phyloP scores from a whole-genome alignment of 768 basidiomycete species.

The Tricholoma matsutake region DNA sequence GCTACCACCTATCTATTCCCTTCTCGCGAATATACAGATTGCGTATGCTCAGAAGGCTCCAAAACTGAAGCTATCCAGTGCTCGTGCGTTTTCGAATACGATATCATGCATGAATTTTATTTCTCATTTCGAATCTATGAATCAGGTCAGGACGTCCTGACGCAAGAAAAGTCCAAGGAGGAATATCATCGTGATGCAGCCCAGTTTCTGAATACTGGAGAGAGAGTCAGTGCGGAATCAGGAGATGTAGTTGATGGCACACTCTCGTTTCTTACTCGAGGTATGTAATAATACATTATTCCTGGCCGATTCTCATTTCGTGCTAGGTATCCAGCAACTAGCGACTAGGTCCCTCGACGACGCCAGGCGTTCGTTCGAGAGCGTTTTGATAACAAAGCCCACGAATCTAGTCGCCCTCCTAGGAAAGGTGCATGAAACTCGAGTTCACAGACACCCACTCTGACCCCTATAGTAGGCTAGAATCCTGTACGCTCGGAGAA shows the following conservation, averaged over 20 bases:
- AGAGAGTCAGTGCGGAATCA: conserved; percentile 52
- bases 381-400: conserved; percentile 71
- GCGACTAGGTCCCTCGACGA: conserved; percentile 79
- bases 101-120: background rate
- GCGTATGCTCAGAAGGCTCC: conserved; percentile 81
- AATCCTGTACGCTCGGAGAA: conserved; percentile 76
- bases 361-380: conserved; percentile 78
- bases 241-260: conserved; percentile 56
- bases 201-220: conserved; percentile 59
- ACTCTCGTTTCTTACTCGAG: conserved; percentile 63
- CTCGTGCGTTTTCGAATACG: conserved; percentile 52
- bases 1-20: conserved; percentile 70
- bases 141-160: conserved; percentile 64
- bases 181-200: conserved; percentile 71
- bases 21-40: conserved; percentile 85
- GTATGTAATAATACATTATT: conserved; percentile 29
- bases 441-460: background rate
- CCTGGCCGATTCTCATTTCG: background rate
- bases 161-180: conserved; percentile 58
- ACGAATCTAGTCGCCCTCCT: conserved; percentile 85
- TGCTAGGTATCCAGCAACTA: conserved; percentile 75
- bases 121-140: conserved; percentile 2
- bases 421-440: conserved; percentile 61
- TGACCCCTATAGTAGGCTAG: conserved; percentile 55
- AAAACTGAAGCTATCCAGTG: conserved; percentile 66